These are phyloP conservation scores for Symmetrospora coprosmae DNA, from an alignment of 768 basidiomycete genomes.

Conservation along the genomic window DNA sequence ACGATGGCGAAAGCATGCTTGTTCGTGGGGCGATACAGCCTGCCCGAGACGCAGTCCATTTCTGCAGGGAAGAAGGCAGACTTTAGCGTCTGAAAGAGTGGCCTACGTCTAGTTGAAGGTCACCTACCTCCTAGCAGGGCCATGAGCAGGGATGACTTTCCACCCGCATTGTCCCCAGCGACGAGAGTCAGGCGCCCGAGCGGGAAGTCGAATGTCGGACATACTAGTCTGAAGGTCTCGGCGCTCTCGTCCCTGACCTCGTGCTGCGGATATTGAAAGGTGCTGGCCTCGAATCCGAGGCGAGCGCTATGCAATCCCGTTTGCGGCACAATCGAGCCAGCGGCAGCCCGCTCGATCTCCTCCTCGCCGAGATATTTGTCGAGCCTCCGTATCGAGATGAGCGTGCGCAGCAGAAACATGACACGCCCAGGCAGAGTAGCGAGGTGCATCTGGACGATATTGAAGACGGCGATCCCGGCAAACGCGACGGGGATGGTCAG, in stretches of 20 bases:
- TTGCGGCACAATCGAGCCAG: not conserved
- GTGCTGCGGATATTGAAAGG: constrained; percentile 8
- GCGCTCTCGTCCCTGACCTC: not conserved
- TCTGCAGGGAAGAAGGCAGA: not conserved
- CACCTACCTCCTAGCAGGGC: constrained; percentile 8
- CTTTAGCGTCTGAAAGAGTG: too few species aligned
- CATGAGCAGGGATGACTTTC: constrained; percentile 15
- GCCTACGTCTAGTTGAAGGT: too few species aligned
- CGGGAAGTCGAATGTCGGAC: not conserved
- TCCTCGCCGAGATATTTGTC: constrained; percentile 7
- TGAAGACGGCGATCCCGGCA: not conserved
- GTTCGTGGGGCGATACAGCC: not conserved
- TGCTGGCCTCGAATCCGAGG: not conserved
- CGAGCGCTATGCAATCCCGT: not conserved
- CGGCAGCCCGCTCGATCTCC: not conserved
- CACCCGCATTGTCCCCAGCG: constrained; percentile 6
- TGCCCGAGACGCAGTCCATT: constrained; percentile 13
- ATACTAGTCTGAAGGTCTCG: not conserved
- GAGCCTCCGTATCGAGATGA: not conserved
- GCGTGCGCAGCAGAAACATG: not conserved
- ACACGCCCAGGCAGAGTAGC: not conserved
- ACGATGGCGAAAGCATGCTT: constrained; percentile 1
- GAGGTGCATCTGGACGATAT: not conserved
- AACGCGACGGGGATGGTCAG: constrained; percentile 3
- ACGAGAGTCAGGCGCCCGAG: constrained; percentile 1